A percentile compares a stretch with the other conserved stretches of the same genome.
phyloP scores from a whole-genome alignment of 164 flowering plant species.

The Stephania japonica region DNA sequence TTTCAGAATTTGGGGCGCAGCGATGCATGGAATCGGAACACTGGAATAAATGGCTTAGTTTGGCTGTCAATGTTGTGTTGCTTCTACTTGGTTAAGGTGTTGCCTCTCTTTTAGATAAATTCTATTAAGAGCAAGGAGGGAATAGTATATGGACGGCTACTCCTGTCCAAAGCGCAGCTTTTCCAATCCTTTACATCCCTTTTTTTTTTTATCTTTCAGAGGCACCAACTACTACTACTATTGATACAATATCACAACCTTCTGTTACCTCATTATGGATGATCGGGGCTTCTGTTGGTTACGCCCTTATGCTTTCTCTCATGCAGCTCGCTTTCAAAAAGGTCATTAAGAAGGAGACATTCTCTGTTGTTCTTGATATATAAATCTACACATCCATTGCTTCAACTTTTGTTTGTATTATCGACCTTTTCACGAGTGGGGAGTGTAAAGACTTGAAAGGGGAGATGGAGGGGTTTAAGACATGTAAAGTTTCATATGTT shows the following conservation, averaged over 20 bases:
- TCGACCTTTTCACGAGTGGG: slow-evolving; percentile 38
- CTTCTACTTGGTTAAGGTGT: slow-evolving; percentile 11
- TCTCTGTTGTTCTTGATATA: slow-evolving; percentile 25
- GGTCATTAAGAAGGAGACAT: not conserved
- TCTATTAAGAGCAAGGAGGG: slow-evolving; percentile 20
- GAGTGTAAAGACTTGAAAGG: slow-evolving; percentile 29
- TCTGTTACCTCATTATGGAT: slow-evolving; percentile 21
- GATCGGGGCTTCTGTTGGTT: slow-evolving; percentile 29
- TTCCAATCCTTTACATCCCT: slow-evolving; percentile 6
- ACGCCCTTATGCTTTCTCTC: slow-evolving; percentile 18
- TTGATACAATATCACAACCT: not conserved
- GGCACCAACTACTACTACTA: not conserved
- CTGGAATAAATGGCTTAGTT: slow-evolving; percentile 11
- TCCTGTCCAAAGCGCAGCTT: slow-evolving; percentile 9
- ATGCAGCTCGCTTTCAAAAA: not conserved
- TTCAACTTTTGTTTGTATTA: slow-evolving; percentile 23
- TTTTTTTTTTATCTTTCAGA: not conserved
- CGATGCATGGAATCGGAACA: not conserved
- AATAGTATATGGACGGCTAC: slow-evolving; percentile 23
- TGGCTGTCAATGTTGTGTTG: slow-evolving; percentile 1
- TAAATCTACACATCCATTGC: slow-evolving; percentile 23
- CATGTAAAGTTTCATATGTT: slow-evolving; percentile 25
- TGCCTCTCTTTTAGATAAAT: slow-evolving; percentile 10
- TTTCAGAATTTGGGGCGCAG: not conserved
- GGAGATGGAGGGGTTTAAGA: slow-evolving; percentile 26